A percentile compares a stretch with the other conserved stretches of the same genome.
Evolutionary conservation across 495 filamentous ascomycete genomes (phyloP).

Genomic region (Coniosporium apollinis): DNA sequence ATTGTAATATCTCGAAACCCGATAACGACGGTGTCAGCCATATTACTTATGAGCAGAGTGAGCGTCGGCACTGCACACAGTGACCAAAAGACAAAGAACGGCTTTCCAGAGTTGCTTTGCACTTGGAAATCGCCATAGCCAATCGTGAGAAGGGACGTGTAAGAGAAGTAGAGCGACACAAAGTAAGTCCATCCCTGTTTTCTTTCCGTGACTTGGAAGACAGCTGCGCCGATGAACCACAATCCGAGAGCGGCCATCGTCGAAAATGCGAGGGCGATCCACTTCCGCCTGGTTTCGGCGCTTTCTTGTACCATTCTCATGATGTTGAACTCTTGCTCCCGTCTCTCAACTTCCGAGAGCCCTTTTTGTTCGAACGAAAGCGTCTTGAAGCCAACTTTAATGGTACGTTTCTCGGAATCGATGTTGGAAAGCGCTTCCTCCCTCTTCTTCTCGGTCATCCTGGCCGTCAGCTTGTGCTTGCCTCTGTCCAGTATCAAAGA

Average conservation of each 20-base stretch:
- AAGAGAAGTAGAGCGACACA: conserved; percentile 62
- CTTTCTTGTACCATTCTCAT: conserved; percentile 62
- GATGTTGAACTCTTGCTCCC: conserved; percentile 59
- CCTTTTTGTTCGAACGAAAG: conserved; percentile 17
- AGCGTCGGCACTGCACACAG: conserved; percentile 66
- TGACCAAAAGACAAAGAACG: conserved; percentile 86
- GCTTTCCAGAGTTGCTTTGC: conserved; percentile 49
- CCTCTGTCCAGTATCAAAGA: conserved; percentile 65
- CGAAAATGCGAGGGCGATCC: conserved; percentile 50
- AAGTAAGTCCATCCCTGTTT: conserved; percentile 64
- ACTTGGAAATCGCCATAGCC: conserved; percentile 70
- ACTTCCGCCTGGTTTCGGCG: conserved; percentile 40
- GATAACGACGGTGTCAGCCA: conserved; percentile 64
- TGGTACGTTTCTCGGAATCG: conserved; percentile 27
- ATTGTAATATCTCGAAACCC: conserved; percentile 50
- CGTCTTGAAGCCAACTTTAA: conserved; percentile 31
- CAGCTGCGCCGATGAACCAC: conserved; percentile 62
- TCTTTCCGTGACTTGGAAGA: conserved; percentile 45
- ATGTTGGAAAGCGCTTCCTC: conserved; percentile 36
- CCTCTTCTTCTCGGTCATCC: conserved; percentile 55
- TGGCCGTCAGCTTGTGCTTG: conserved; percentile 47
- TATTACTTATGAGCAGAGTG: conserved; percentile 72
- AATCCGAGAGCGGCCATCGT: conserved; percentile 45
- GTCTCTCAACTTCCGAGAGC: conserved; percentile 36
- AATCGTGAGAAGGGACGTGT: conserved; percentile 63